phyloP scores from a whole-genome alignment of 768 basidiomycete species.

The Trametes punicea region DNA sequence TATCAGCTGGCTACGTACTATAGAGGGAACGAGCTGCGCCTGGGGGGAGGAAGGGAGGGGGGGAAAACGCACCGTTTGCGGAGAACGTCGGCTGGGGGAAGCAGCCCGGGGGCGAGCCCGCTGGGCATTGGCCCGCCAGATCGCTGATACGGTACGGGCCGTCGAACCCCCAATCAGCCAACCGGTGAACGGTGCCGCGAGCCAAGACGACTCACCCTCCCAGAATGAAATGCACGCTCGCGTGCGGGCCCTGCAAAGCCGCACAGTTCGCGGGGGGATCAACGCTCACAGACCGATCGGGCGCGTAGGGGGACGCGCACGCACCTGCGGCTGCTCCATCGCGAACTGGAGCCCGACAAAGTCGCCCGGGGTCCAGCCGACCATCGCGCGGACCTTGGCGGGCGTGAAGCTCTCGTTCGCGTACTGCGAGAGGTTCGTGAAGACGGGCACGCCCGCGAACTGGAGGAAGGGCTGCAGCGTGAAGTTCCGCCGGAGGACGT shows the following conservation, averaged over 20 bases:
- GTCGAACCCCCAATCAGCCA: too few species aligned
- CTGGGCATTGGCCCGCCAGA: slow-evolving; percentile 29
- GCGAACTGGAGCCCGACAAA: slow-evolving; percentile 31
- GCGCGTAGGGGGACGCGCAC: neutral
- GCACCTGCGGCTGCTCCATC: slow-evolving; percentile 31
- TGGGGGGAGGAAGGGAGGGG: neutral
- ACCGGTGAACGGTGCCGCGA: too few species aligned
- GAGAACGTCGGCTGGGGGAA: slow-evolving; percentile 29
- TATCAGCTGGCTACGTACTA: neutral
- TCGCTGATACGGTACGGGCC: slow-evolving; percentile 29
- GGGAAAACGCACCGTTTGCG: slow-evolving; percentile 28
- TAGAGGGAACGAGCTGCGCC: too few species aligned
- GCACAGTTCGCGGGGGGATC: neutral
- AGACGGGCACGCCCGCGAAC: slow-evolving; percentile 6
- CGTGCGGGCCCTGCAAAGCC: slow-evolving; percentile 32
- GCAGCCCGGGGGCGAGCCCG: slow-evolving; percentile 26
- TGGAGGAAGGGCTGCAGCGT: slow-evolving; percentile 31
- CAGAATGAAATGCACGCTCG: slow-evolving; percentile 31
- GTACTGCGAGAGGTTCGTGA: slow-evolving; percentile 20
- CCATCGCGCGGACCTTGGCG: slow-evolving; percentile 23
- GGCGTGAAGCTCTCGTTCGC: slow-evolving; percentile 31
- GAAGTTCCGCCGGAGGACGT: slow-evolving; percentile 34
- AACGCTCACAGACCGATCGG: too few species aligned
- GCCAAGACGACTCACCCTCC: slow-evolving; percentile 28
- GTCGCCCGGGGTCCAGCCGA: slow-evolving; percentile 30